Evolutionary conservation across 2,329 filamentous ascomycete genomes (phyloP).

Genomic region (Escovopsis sp.): DNA sequence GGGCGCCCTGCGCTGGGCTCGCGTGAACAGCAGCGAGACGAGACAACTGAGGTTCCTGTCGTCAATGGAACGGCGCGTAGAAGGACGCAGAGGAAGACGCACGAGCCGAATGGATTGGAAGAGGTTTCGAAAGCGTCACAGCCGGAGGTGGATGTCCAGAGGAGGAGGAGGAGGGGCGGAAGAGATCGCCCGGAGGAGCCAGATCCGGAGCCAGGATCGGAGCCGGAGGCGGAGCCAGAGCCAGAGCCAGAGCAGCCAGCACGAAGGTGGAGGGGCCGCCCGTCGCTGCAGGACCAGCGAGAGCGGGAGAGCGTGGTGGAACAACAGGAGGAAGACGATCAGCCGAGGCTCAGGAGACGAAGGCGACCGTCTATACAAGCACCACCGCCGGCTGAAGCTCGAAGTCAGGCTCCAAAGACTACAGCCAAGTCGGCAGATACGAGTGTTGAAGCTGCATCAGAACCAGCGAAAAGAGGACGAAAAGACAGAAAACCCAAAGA

Average conservation of each 20-base stretch:
- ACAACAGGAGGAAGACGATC: neutral
- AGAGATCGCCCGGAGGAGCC: conserved; percentile 11
- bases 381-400: conserved; percentile 1
- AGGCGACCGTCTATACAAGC: conserved; percentile 10
- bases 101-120: conserved; percentile 1
- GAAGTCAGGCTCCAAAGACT: conserved; percentile 1
- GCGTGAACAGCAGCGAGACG: no score
- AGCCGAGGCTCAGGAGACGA: conserved; percentile 7
- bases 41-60: no score
- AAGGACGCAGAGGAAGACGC: conserved; percentile 4
- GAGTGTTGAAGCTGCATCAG: no score
- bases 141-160: neutral
- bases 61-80: neutral
- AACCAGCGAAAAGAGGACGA: no score
- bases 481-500: no score
- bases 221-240: conserved; percentile 8
- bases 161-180: conserved; percentile 1
- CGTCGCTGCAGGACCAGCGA: conserved; percentile 8
- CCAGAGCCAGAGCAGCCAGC: conserved; percentile 5
- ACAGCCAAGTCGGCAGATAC: neutral
- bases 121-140: neutral
- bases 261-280: conserved; percentile 8
- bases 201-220: conserved; percentile 7
- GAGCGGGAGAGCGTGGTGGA: conserved; percentile 1
- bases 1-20: conserved; percentile 16